phyloP scores from a whole-genome alignment of 805 yeast species.

The Wickerhamomyces sydowiorum region DNA sequence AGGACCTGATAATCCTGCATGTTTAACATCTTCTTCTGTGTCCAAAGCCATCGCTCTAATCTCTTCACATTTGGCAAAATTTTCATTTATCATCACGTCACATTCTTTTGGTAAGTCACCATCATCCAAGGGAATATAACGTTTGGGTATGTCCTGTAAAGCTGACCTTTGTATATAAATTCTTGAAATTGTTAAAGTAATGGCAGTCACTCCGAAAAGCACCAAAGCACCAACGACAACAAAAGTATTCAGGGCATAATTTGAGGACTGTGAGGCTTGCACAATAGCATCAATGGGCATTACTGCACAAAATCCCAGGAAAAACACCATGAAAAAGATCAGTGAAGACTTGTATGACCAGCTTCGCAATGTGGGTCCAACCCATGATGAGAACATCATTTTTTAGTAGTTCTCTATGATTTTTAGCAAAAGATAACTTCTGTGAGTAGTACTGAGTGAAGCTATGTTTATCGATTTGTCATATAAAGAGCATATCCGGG shows the following conservation, averaged over 20 bases:
- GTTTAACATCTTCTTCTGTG: slow-evolving; percentile 39
- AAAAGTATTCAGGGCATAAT: slow-evolving; percentile 71
- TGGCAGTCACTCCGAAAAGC: slow-evolving; percentile 43
- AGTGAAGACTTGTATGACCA: slow-evolving; percentile 45
- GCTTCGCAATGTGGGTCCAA: slow-evolving; percentile 10
- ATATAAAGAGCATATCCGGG: too few relatives aligned
- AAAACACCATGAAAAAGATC: slow-evolving; percentile 31
- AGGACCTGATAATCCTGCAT: slow-evolving; percentile 49
- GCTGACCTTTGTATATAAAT: slow-evolving; percentile 50
- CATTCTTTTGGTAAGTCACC: slow-evolving; percentile 52
- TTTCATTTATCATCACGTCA: slow-evolving; percentile 32
- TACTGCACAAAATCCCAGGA: slow-evolving; percentile 58
- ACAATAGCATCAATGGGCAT: slow-evolving; percentile 77
- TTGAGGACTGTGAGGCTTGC: slow-evolving; percentile 49
- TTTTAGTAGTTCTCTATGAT: too few relatives aligned
- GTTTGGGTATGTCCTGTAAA: slow-evolving; percentile 71
- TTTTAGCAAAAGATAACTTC: too few relatives aligned
- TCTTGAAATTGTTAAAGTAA: slow-evolving; percentile 52
- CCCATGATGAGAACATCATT: too few relatives aligned
- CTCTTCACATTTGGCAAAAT: slow-evolving; percentile 36
- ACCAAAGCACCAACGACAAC: slow-evolving; percentile 73
- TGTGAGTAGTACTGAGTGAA: too few relatives aligned
- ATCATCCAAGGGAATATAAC: slow-evolving; percentile 62
- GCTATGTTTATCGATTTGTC: too few relatives aligned
- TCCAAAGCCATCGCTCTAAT: slow-evolving; percentile 31